Percentiles rank a stretch among this genome's conserved stretches.
phyloP scores from a whole-genome alignment of 768 basidiomycete species.

The Saitozyma podzolica region DNA sequence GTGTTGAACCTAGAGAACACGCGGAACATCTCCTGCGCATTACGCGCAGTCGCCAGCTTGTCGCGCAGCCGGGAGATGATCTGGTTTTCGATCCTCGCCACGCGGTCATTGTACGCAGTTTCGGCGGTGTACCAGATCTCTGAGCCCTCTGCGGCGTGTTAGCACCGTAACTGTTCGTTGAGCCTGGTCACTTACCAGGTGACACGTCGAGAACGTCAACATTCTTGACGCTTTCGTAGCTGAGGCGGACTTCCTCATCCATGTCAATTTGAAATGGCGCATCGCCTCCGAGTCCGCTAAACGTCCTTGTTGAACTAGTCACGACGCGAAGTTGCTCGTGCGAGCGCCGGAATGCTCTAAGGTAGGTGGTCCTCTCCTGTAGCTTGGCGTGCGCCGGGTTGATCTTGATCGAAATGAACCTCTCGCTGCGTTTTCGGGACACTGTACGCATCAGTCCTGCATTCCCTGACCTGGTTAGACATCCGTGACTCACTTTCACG shows the following conservation, averaged over 20 bases:
- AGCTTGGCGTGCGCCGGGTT: slow-evolving; percentile 84
- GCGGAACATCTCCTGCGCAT: slow-evolving; percentile 99
- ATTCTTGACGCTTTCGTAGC: slow-evolving; percentile 95
- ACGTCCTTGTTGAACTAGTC: slow-evolving; percentile 89
- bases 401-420: slow-evolving; percentile 96
- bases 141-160: slow-evolving; percentile 69
- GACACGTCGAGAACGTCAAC: slow-evolving; percentile 96
- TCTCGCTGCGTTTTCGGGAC: slow-evolving; percentile 80
- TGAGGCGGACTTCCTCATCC: slow-evolving; percentile 95
- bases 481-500: slow-evolving; percentile 61
- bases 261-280: slow-evolving; percentile 76
- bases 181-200: slow-evolving; percentile 61
- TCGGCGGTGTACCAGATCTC: slow-evolving; percentile 98
- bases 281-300: slow-evolving; percentile 70
- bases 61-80: slow-evolving; percentile 92
- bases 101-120: slow-evolving; percentile 95
- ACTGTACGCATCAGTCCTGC: slow-evolving; percentile 54
- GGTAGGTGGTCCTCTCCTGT: slow-evolving; percentile 80
- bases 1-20: slow-evolving; percentile 99
- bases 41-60: slow-evolving; percentile 87
- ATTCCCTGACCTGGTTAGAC: not conserved
- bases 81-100: slow-evolving; percentile 96
- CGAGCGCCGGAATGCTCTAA: slow-evolving; percentile 91
- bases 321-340: slow-evolving; percentile 96
- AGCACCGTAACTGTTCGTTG: slow-evolving; percentile 1